Conservation (phyloP, 176 grass and related monocot species). For the Chloris gayana region DNA sequence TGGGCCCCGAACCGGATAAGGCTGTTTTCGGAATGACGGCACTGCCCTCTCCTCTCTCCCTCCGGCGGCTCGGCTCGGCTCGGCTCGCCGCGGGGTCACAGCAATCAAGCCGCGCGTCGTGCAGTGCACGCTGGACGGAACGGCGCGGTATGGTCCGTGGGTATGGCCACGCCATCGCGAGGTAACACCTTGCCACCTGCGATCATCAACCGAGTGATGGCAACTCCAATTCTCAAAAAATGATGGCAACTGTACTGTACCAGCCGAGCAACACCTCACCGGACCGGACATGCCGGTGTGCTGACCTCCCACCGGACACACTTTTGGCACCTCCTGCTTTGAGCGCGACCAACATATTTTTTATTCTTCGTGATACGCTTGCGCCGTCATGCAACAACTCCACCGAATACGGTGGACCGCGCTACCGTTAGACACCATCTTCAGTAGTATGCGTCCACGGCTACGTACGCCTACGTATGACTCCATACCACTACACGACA, state of each 20-base stretch:
- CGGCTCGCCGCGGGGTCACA: too few species aligned
- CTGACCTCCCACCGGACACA: slow-evolving; percentile 27
- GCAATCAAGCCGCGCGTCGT: too few species aligned
- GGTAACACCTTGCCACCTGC: neutral
- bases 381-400: neutral
- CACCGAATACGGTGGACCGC: too few species aligned
- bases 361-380: neutral
- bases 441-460: neutral
- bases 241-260: neutral
- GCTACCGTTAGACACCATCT: neutral
- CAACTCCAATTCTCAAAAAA: too few species aligned
- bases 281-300: neutral
- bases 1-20: slow-evolving; percentile 48
- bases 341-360: neutral
- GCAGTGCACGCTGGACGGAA: neutral
- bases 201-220: neutral
- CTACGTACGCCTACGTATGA: neutral
- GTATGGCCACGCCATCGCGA: neutral
- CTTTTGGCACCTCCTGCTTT: neutral
- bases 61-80: neutral
- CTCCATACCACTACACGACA: neutral
- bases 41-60: slow-evolving; percentile 19
- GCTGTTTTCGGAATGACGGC: slow-evolving; percentile 14
- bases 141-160: neutral
- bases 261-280: neutral